A percentile compares a stretch with the other conserved stretches of the same genome.
phyloP scores from a whole-genome alignment of 257 asterid species.

The Solanum paucissectum region DNA sequence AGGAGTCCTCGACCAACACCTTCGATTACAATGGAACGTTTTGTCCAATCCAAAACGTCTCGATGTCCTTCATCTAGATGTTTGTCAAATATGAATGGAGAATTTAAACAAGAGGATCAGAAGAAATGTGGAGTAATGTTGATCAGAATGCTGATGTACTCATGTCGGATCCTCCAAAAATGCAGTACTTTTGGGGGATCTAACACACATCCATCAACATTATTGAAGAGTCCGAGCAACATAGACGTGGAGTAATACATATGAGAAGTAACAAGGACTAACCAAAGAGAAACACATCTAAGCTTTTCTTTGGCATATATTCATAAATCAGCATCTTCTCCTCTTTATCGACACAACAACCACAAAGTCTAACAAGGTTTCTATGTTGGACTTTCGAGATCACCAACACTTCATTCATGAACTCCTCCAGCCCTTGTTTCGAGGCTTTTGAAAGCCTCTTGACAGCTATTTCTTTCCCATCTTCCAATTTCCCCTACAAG shows the following conservation, averaged over 20 bases:
- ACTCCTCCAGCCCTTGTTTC: constrained; percentile 49
- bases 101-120: background rate
- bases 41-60: constrained; percentile 14
- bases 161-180: no score
- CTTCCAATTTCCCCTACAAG: constrained; percentile 32
- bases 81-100: background rate
- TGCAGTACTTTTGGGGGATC: no score
- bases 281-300: no score
- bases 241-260: no score
- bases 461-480: constrained; percentile 53
- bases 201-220: no score
- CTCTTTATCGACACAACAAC: no score
- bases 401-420: constrained; percentile 47
- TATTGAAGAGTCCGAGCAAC: no score
- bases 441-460: constrained; percentile 48
- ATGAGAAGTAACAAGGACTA: no score
- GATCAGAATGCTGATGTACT: no score
- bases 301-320: no score
- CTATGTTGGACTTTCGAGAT: constrained; percentile 57
- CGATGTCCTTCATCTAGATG: background rate
- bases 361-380: constrained; percentile 33
- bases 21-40: constrained; percentile 18
- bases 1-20: constrained; percentile 50
- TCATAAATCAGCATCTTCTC: no score
- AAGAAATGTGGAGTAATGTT: no score